phyloP scores from a whole-genome alignment of 2,329 filamentous ascomycete species.

The Ascochyta rabiei region DNA sequence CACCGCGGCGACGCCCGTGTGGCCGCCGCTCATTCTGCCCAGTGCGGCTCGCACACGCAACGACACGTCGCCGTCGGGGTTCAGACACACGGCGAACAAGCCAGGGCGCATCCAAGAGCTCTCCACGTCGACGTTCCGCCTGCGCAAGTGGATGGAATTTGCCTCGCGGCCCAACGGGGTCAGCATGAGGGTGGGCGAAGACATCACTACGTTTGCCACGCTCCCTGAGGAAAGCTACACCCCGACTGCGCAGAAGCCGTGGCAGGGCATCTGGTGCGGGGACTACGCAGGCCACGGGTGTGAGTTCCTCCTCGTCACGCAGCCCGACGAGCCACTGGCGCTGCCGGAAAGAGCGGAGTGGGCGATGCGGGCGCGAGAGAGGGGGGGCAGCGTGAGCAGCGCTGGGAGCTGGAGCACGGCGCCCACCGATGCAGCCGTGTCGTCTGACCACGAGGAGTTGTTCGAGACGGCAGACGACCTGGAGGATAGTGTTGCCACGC shows the following conservation, averaged over 20 bases:
- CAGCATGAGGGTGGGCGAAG: conserved; percentile 56
- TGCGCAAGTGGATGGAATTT: conserved; percentile 79
- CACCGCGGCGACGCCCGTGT: conserved; percentile 57
- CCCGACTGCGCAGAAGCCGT: conserved; percentile 79
- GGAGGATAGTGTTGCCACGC: conserved; percentile 51
- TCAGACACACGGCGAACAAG: conserved; percentile 53
- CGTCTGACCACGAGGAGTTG: conserved; percentile 15
- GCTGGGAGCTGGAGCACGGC: conserved; percentile 42
- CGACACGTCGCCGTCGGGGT: conserved; percentile 51
- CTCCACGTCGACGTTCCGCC: conserved; percentile 72
- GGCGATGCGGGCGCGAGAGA: conserved; percentile 34
- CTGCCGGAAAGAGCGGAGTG: conserved; percentile 46
- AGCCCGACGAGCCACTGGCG: conserved; percentile 63
- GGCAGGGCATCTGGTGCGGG: conserved; percentile 88
- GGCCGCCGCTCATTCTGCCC: conserved; percentile 78
- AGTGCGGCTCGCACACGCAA: conserved; percentile 63
- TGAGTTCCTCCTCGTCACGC: conserved; percentile 84
- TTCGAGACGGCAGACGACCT: conserved; percentile 25
- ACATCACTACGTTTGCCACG: conserved; percentile 70
- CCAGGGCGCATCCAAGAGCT: conserved; percentile 64
- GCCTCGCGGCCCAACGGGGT: conserved; percentile 35
- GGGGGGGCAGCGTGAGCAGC: conserved; percentile 38
- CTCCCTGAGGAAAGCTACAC: conserved; percentile 78
- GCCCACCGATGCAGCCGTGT: conserved; percentile 24
- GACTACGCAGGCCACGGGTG: conserved; percentile 88